Conservation (phyloP, 805 yeast species). For the Candida ipomoeae region DNA sequence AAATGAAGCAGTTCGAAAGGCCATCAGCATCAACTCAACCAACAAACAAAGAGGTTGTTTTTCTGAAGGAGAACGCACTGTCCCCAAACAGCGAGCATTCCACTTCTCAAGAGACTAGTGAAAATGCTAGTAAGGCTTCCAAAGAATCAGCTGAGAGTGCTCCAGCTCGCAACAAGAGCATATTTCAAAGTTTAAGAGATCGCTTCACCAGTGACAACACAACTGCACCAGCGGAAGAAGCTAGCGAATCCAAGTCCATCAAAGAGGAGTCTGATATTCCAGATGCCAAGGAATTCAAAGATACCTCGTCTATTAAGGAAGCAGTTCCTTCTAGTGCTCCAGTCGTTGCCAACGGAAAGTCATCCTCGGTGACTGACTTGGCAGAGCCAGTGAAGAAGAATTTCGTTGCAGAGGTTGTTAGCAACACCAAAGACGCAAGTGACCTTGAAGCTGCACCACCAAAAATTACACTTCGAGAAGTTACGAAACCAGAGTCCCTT, state of each 20-base stretch:
- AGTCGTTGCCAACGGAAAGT: background rate
- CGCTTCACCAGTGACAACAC: conserved; percentile 20
- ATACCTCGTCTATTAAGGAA: background rate
- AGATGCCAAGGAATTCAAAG: background rate
- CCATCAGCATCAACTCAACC: background rate
- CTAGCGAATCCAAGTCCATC: background rate
- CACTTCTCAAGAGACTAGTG: background rate
- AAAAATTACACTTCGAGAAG: background rate
- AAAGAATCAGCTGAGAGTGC: conserved; percentile 5
- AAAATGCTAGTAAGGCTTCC: background rate
- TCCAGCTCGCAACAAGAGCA: conserved; percentile 22
- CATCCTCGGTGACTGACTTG: background rate
- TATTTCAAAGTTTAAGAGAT: conserved; percentile 35
- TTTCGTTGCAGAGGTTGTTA: background rate
- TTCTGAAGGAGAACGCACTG: background rate
- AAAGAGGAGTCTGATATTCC: background rate
- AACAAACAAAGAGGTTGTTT: background rate
- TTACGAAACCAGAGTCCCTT: background rate
- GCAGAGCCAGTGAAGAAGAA: background rate
- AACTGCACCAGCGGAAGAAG: background rate
- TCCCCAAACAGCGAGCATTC: background rate
- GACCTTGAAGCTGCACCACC: background rate
- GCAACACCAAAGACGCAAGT: background rate
- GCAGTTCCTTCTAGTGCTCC: background rate
- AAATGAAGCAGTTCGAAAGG: conserved; percentile 34